Conservation (phyloP, 208 protist genomes). For the Leishmania amazonensis region DNA sequence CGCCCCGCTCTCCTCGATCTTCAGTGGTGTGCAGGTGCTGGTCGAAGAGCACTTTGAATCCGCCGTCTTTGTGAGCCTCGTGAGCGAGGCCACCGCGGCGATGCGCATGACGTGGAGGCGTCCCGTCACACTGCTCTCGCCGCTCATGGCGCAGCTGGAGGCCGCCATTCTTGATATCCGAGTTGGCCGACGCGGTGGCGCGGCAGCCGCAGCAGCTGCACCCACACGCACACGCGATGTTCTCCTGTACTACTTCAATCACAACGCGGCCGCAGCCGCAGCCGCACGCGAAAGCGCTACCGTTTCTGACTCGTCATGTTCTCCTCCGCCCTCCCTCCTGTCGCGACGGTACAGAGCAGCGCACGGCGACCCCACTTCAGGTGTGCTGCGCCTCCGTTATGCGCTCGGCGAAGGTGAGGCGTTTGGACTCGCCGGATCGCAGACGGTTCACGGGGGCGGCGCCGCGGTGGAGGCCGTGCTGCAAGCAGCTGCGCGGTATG, state of each 20-base stretch:
- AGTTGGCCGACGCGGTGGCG: slow-evolving; percentile 15
- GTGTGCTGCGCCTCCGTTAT: neutral
- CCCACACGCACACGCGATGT: slow-evolving; percentile 15
- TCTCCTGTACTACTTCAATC: slow-evolving; percentile 18
- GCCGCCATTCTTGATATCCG: slow-evolving; percentile 8
- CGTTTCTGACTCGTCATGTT: neutral
- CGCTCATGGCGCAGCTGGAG: slow-evolving; percentile 22
- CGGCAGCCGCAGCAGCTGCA: no score
- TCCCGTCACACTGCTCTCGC: slow-evolving; percentile 7
- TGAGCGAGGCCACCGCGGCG: slow-evolving; percentile 16
- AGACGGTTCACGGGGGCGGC: slow-evolving; percentile 7
- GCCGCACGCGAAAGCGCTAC: neutral
- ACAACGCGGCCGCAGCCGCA: neutral
- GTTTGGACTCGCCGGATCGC: slow-evolving; percentile 2
- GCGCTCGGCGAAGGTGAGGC: slow-evolving; percentile 9
- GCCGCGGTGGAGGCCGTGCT: slow-evolving; percentile 17
- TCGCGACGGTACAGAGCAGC: neutral
- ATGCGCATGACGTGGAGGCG: slow-evolving; percentile 17
- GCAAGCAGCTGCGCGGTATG: slow-evolving; percentile 22
- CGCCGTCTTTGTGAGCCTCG: slow-evolving; percentile 20
- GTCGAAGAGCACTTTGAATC: slow-evolving; percentile 36
- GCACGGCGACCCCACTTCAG: neutral
- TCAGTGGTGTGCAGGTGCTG: slow-evolving; percentile 49
- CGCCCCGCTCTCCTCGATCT: slow-evolving; percentile 48
- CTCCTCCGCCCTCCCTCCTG: neutral